These are phyloP conservation scores for Lagerstroemia speciosa DNA, from an alignment of 345 rosid genomes.

Conservation along the genomic window DNA sequence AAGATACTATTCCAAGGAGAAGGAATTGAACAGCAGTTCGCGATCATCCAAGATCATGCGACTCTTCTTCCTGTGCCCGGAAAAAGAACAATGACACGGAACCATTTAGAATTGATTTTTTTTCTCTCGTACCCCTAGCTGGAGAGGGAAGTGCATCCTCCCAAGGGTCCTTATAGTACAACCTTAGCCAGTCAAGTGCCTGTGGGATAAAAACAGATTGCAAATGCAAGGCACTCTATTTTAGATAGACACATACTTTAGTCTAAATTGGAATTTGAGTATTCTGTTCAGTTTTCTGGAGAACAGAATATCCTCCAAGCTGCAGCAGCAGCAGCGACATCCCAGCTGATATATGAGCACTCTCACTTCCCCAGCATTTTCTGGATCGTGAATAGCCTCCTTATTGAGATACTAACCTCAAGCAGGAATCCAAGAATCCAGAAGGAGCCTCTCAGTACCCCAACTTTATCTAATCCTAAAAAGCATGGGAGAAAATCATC, in stretches of 20 bases:
- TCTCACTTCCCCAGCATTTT: neutral
- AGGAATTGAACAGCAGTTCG: slow-evolving; percentile 51
- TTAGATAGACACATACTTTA: neutral
- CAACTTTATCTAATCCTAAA: neutral
- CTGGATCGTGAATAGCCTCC: neutral
- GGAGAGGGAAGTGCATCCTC: slow-evolving; percentile 35
- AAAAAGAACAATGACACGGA: slow-evolving; percentile 11
- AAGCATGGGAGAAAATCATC: no score
- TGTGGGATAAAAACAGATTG: slow-evolving; percentile 16
- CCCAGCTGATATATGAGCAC: neutral
- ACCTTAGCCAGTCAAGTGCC: slow-evolving; percentile 84
- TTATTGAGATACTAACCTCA: neutral
- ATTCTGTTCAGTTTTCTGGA: neutral
- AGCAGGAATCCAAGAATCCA: neutral
- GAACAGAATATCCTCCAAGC: neutral
- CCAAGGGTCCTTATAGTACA: slow-evolving; percentile 76
- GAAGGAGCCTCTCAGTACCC: neutral
- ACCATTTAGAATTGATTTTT: slow-evolving; percentile 61
- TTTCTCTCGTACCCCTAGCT: slow-evolving; percentile 44
- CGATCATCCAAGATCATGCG: slow-evolving; percentile 44
- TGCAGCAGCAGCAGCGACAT: neutral
- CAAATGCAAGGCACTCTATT: neutral
- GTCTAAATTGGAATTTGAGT: neutral
- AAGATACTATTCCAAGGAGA: slow-evolving; percentile 63
- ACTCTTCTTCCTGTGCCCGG: slow-evolving; percentile 54